Percentiles rank a stretch among this genome's conserved stretches.
These are phyloP conservation scores for Aleurites moluccanus DNA, from an alignment of 441 rosid species.

Conservation along the genomic window DNA sequence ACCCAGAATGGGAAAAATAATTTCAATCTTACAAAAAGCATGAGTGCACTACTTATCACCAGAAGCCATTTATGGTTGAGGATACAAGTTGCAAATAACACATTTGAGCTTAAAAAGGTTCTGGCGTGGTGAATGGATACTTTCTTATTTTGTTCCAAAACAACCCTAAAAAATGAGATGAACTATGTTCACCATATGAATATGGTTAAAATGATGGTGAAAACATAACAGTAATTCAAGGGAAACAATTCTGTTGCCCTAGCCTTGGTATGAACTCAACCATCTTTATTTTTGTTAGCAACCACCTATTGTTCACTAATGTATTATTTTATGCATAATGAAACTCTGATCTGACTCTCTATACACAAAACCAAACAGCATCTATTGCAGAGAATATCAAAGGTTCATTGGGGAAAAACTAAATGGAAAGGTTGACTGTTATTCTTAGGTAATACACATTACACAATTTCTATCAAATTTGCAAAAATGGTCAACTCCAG, in stretches of 20 bases:
- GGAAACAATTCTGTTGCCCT: neutral
- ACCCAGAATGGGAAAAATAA: slow-evolving; percentile 3
- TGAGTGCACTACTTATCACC: slow-evolving; percentile 34
- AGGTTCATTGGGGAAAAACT: neutral
- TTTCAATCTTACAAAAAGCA: slow-evolving; percentile 18
- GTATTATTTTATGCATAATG: neutral
- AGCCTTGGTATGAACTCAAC: no score
- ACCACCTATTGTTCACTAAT: neutral
- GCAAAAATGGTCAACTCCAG: neutral
- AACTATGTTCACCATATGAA: slow-evolving; percentile 1
- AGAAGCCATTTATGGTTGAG: slow-evolving; percentile 48
- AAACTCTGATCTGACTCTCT: neutral
- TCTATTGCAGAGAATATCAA: neutral
- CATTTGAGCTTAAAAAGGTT: neutral
- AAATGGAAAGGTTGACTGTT: slow-evolving; percentile 1
- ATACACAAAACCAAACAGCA: neutral
- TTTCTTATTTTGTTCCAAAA: neutral
- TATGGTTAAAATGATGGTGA: neutral
- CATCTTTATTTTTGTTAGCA: neutral
- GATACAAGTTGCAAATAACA: slow-evolving; percentile 29
- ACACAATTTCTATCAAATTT: neutral
- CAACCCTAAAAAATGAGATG: neutral
- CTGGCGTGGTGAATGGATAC: neutral
- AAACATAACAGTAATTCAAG: neutral
- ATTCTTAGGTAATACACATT: neutral